Evolutionary conservation across 2,329 filamentous ascomycete species (phyloP).

Genomic region (Xylaria sp.): DNA sequence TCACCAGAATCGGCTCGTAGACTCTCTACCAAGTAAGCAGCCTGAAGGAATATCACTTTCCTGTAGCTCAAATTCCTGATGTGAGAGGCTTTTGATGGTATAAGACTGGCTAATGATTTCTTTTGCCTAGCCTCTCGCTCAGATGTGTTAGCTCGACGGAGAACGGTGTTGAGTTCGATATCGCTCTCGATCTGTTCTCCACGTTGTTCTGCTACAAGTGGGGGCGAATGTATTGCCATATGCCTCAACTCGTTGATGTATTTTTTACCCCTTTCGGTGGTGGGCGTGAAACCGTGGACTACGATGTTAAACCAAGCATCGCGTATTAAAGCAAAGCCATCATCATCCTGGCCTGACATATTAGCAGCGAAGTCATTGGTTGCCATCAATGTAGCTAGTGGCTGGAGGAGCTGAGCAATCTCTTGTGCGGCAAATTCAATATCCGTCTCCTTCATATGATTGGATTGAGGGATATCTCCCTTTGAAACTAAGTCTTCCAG

Average conservation of each 20-base stretch:
- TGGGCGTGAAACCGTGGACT: slow-evolving; percentile 84
- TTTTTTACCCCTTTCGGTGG: slow-evolving; percentile 73
- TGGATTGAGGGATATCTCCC: slow-evolving; percentile 79
- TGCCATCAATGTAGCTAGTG: slow-evolving; percentile 84
- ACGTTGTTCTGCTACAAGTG: slow-evolving; percentile 85
- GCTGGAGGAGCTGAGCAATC: slow-evolving; percentile 85
- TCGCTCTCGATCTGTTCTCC: slow-evolving; percentile 93
- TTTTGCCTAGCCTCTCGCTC: slow-evolving; percentile 83
- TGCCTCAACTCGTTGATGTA: slow-evolving; percentile 79
- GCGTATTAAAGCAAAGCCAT: slow-evolving; percentile 74
- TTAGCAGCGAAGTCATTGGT: slow-evolving; percentile 61
- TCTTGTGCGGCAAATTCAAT: slow-evolving; percentile 83
- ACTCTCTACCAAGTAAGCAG: slow-evolving; percentile 87
- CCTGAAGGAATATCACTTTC: slow-evolving; percentile 89
- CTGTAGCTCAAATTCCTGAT: slow-evolving; percentile 85
- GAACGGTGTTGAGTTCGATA: slow-evolving; percentile 92
- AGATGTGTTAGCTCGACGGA: slow-evolving; percentile 82
- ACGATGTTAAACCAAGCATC: slow-evolving; percentile 99
- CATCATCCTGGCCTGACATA: slow-evolving; percentile 61
- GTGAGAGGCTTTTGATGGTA: slow-evolving; percentile 78
- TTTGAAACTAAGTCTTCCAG: slow-evolving; percentile 88
- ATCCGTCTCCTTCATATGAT: slow-evolving; percentile 76
- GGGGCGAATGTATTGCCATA: slow-evolving; percentile 85
- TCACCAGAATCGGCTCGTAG: slow-evolving; percentile 85
- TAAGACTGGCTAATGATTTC: slow-evolving; percentile 72